These are phyloP conservation scores for Ploettnerulaceae sp. DNA, from an alignment of 2,329 filamentous ascomycete genomes.

Conservation along the genomic window DNA sequence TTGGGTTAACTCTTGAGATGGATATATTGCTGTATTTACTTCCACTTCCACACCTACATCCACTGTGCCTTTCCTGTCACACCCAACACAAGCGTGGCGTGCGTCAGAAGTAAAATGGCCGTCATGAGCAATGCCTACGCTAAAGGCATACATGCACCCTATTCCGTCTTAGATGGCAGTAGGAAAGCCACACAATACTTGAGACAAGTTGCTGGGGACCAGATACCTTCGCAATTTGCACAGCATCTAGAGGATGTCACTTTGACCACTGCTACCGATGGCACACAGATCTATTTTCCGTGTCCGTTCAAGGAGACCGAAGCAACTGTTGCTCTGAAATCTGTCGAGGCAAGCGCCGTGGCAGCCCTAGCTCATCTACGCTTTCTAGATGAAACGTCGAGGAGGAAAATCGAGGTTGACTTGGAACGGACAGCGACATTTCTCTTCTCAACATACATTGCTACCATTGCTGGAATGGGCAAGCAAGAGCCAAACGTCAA, in stretches of 20 bases:
- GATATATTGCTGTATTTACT: not conserved
- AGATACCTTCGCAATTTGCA: conserved; percentile 23
- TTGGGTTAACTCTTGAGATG: too few relatives aligned
- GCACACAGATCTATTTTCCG: conserved; percentile 38
- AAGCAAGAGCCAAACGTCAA: conserved; percentile 45
- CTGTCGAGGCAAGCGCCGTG: conserved; percentile 45
- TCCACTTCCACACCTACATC: not conserved
- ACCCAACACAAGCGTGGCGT: not conserved
- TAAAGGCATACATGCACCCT: conserved; percentile 13
- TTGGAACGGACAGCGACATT: conserved; percentile 51
- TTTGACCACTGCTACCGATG: conserved; percentile 27
- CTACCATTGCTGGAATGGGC: conserved; percentile 48
- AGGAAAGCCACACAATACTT: conserved; percentile 24
- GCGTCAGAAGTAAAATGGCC: conserved; percentile 1
- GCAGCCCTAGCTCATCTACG: conserved; percentile 54
- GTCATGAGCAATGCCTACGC: conserved; percentile 1
- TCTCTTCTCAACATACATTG: conserved; percentile 53
- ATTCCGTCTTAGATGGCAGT: conserved; percentile 28
- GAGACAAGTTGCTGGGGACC: conserved; percentile 14
- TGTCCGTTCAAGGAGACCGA: conserved; percentile 46
- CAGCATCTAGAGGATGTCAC: conserved; percentile 25
- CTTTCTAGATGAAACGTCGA: conserved; percentile 36
- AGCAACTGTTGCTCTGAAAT: conserved; percentile 41
- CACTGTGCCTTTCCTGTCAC: conserved; percentile 4
- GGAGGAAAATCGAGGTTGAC: conserved; percentile 45